phyloP scores from a whole-genome alignment of 2,329 filamentous ascomycete genomes.

The Diaporthe nobilis region DNA sequence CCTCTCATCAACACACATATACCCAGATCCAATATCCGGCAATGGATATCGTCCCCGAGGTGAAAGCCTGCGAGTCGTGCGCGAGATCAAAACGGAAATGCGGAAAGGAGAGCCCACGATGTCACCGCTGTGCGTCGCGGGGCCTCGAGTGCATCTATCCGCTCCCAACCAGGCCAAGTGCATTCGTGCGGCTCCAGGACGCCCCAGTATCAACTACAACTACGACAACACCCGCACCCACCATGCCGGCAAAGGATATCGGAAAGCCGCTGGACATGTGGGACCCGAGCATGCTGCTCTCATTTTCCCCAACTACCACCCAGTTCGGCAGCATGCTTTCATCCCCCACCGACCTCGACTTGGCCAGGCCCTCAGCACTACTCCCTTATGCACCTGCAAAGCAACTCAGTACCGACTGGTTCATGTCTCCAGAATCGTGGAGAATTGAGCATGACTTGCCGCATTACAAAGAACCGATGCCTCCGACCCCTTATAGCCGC shows the following conservation, averaged over 20 bases:
- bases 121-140: conserved; percentile 31
- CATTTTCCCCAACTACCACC: not conserved
- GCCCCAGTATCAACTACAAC: not conserved
- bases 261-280: conserved; percentile 8
- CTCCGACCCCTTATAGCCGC: not conserved
- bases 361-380: not conserved
- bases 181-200: conserved; percentile 26
- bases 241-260: not conserved
- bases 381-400: not conserved
- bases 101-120: conserved; percentile 33
- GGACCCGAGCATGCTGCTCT: conserved; percentile 12
- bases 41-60: conserved; percentile 33
- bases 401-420: conserved; percentile 34
- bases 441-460: not conserved
- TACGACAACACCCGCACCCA: not conserved
- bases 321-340: not conserved
- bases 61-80: conserved; percentile 38
- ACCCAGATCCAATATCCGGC: not conserved
- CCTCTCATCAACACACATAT: not conserved
- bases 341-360: not conserved
- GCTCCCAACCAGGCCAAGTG: conserved; percentile 22
- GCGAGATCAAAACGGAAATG: conserved; percentile 37
- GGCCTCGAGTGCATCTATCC: conserved; percentile 39
- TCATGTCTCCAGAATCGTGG: conserved; percentile 35
- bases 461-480: not conserved